Evolutionary conservation across 371 early-diverging fungal genomes (phyloP).

Genomic region (Saksenaea oblongispora): DNA sequence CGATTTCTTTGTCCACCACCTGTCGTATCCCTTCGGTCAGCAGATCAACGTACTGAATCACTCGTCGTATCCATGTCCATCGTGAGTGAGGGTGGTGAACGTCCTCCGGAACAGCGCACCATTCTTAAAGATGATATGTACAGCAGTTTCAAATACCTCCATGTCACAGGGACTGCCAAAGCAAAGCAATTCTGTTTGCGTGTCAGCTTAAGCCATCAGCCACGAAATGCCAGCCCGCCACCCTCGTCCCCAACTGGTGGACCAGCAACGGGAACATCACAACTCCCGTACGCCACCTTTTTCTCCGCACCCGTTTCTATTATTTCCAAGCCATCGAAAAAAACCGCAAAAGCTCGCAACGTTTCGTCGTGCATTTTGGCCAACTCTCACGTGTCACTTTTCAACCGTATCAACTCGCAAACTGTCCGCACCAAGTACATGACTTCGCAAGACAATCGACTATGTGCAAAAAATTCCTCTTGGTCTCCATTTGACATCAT

Average conservation of each 20-base stretch:
- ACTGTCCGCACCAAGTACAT: conserved; percentile 87
- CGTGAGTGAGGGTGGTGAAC: conserved; percentile 48
- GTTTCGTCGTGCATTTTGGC: conserved; percentile 73
- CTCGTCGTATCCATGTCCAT: conserved; percentile 64
- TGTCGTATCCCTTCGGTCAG: conserved; percentile 61
- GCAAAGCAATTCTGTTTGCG: conserved; percentile 78
- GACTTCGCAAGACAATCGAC: conserved; percentile 49
- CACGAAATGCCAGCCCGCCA: conserved; percentile 42
- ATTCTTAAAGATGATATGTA: conserved; percentile 53
- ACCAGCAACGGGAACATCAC: conserved; percentile 41
- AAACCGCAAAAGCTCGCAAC: conserved; percentile 80
- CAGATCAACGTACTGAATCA: conserved; percentile 15
- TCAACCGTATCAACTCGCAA: conserved; percentile 88
- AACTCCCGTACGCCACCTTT: conserved; percentile 57
- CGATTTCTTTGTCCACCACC: conserved; percentile 89
- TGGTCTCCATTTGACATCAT: conserved; percentile 82
- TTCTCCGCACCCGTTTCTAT: conserved; percentile 73
- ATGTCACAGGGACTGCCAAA: conserved; percentile 78
- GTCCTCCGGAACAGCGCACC: conserved; percentile 55
- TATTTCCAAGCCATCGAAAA: conserved; percentile 89
- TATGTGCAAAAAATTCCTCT: conserved; percentile 75
- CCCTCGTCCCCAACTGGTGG: conserved; percentile 51
- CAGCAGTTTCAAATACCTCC: conserved; percentile 69
- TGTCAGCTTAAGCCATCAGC: conserved; percentile 27
- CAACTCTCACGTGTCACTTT: conserved; percentile 69